These are phyloP conservation scores for Barnettozyma californica DNA, from an alignment of 805 yeast species.

Conservation along the genomic window DNA sequence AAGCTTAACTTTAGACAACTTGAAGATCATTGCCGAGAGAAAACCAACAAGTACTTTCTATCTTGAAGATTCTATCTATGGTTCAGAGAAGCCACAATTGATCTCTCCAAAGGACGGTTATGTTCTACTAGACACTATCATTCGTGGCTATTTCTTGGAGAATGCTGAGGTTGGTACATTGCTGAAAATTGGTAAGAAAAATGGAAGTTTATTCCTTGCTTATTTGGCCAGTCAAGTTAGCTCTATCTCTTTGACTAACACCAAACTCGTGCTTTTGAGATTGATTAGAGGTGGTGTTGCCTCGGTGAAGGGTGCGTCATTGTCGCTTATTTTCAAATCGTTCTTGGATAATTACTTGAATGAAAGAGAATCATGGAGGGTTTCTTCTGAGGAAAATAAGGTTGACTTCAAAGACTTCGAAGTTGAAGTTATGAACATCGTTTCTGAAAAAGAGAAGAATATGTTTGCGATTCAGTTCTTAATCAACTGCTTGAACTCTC, in stretches of 20 bases:
- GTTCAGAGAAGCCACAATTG: constrained; percentile 42
- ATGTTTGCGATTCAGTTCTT: constrained; percentile 56
- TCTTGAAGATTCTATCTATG: constrained; percentile 55
- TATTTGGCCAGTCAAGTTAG: constrained; percentile 68
- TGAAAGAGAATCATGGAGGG: constrained; percentile 41
- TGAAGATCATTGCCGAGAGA: constrained; percentile 35
- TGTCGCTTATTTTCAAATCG: constrained; percentile 43
- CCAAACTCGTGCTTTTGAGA: constrained; percentile 49
- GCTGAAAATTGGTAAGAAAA: constrained; percentile 44
- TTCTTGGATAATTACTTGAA: constrained; percentile 41
- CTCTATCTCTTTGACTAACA: constrained; percentile 42
- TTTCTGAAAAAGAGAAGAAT: constrained; percentile 57
- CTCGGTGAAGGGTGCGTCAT: constrained; percentile 36
- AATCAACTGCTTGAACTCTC: constrained; percentile 44
- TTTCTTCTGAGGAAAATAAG: constrained; percentile 41
- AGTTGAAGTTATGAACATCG: constrained; percentile 46
- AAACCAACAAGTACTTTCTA: constrained; percentile 35
- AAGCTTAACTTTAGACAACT: constrained; percentile 33
- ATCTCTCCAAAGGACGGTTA: constrained; percentile 64
- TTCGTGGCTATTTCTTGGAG: constrained; percentile 47
- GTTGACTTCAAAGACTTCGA: constrained; percentile 54
- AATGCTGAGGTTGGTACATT: constrained; percentile 37
- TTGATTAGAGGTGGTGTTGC: constrained; percentile 34
- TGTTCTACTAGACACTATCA: constrained; percentile 35
- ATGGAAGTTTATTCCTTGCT: constrained; percentile 52